Base-by-base conservation (phyloP, 306 rosid species). In the Fagus crenata region DNA sequence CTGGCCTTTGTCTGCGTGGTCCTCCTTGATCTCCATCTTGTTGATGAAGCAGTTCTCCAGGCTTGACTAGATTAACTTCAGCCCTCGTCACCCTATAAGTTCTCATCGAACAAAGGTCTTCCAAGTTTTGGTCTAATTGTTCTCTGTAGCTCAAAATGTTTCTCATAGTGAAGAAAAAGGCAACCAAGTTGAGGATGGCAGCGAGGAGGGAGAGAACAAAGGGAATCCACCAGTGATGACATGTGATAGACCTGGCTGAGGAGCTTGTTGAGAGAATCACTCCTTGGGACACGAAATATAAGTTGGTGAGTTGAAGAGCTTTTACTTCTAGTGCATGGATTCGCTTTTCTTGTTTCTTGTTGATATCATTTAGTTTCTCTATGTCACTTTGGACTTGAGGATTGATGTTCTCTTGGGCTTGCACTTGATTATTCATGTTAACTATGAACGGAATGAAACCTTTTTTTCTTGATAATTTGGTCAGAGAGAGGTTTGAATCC, bases 241-340 rank as follows among this genome's bases (percentile, higher is more conserved):
- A 65, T 56, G 6, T 65, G 12, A 39, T 22, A 6, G 32, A 9
- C 6, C 2, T 5, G 49, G 70, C 31, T 4, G 32, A 37, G 5
- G 70, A 37, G 2, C 39, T 6, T 37, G 70, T 36, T 15, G 49
- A 15, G 32, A 65, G 43, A 11, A 65, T 65, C 31, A 65, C 46
- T 2, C 70, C 70, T 65, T 65, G 70, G 31, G 37, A 65, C 12
- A 65, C 49, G 7, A 65, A 65, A 7, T 65, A 39, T 39, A 65
- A 65, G 46, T 37, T 65, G 71, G 13, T 65, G 49, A 64, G 43
- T 12, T 64, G 46, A 15, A 64, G 5, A 6, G 31, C 70, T 64
- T 64, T 37, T 15, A 46, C 41, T 64, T 64, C 69, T 63, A 35
- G 5, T 7, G 8, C 6, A 5, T 37, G 49, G 70, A 64, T 64